Base-by-base conservation (phyloP, 495 filamentous ascomycete species). In the Tetracladium setigerum region DNA sequence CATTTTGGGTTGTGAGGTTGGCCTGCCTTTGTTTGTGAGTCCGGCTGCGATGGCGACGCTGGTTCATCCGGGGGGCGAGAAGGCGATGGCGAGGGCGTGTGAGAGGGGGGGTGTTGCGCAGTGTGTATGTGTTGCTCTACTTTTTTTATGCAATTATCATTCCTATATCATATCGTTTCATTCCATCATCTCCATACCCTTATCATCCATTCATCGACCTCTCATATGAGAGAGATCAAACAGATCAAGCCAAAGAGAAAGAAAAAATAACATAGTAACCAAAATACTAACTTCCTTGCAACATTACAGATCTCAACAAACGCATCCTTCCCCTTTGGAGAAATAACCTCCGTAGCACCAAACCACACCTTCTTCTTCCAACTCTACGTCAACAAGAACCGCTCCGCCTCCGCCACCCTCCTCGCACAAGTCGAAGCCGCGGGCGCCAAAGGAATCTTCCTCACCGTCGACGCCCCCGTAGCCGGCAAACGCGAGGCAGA, bases 381-480 rank as follows among this genome's bases (percentile, higher is more conserved):
- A 55, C 66, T 95, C 31, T 95, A 95, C 55, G 86, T 92, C 43
- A 83, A 91, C 62, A 79, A 78, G 35, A 72, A 87, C 49, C 74
- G 86, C 1, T 44, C 65, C 36, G 86, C 85, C 51, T 81, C 82
- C 14, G 83, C 79, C 38, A 67, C 62, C 0, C 66, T 92, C 9
- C 65, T 94, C 0, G 66, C 65, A 2, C 65, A 75, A 39, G 79
- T 79, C 31, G 68, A 63, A 19, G 67, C 70, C n/a, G 67, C 77
- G 1, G 82, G 81, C 39, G 66, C 87, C 30, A 79, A 79, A 52
- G 84, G 72, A 0, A 71, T 86, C 42, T 82, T 79, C 50, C 59
- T 88, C 16, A 87, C 83, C 0, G 76, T 88, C 4, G 83, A 88
- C 55, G 73, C 79, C 0, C 79, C 81, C 1, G 69, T 82, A 2